A percentile compares a stretch with the other conserved stretches of the same genome.
Conservation (phyloP, 1,139 yeast genomes). For the Saccharomyces hybrid region DNA sequence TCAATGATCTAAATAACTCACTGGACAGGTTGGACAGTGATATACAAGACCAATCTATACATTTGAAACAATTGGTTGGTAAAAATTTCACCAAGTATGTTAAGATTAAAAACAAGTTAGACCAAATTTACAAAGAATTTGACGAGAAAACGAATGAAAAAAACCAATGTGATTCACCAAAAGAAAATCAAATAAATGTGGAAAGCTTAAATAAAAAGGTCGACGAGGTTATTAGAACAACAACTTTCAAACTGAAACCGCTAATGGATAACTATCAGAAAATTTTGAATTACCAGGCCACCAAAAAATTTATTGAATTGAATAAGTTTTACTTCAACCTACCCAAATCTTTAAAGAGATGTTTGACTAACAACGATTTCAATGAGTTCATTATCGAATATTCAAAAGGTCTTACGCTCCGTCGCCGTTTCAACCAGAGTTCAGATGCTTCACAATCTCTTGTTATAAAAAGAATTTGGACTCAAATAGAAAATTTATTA, state of each 20-base stretch:
- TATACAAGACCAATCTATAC: conserved; percentile 57
- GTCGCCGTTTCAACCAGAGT: background rate
- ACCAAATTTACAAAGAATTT: conserved; percentile 49
- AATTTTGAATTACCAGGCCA: conserved; percentile 50
- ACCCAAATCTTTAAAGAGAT: conserved; percentile 52
- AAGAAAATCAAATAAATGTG: conserved; percentile 27
- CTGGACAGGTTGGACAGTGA: conserved; percentile 52
- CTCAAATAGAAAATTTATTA: conserved; percentile 57
- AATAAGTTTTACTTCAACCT: conserved; percentile 64
- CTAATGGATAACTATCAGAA: conserved; percentile 56
- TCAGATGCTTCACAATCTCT: background rate
- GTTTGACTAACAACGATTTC: conserved; percentile 56
- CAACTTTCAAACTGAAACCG: conserved; percentile 68
- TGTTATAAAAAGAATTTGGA: conserved; percentile 50
- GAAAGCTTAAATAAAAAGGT: conserved; percentile 43
- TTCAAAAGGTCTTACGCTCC: conserved; percentile 39
- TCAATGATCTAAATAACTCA: conserved; percentile 51
- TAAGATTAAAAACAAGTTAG: conserved; percentile 62
- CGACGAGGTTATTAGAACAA: conserved; percentile 44
- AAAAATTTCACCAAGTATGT: conserved; percentile 70
- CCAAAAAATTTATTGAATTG: conserved; percentile 56
- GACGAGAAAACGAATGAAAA: conserved; percentile 16
- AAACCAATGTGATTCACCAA: conserved; percentile 9
- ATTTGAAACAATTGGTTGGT: conserved; percentile 60
- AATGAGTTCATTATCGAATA: conserved; percentile 66